Evolutionary conservation across 345 rosid species (phyloP), one percentile per base, ranked within the genome.

Genomic region (Psidium friedrichsthalianum): DNA sequence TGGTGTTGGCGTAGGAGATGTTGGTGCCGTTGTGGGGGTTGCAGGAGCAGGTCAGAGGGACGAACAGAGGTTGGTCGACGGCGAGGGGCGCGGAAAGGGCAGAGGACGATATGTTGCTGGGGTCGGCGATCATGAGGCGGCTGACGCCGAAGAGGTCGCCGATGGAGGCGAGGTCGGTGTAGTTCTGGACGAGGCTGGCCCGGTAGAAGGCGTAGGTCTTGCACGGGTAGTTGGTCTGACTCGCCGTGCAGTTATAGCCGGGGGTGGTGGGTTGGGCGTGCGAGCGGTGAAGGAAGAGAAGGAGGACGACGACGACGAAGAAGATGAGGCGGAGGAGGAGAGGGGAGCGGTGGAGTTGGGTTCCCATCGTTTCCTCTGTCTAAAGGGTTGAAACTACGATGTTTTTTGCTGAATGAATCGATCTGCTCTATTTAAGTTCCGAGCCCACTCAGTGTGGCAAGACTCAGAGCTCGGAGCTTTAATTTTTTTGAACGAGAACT

Each of bases 41-140:
- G 89, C 97, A 94, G 83, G 92, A 90, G 85, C 97, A 94, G 2
- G 93, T 88, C 47, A 94, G 78, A 21, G 97, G 97, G 64, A 94
- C 89, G 82, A 94, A 86, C 51, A 94, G 94, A 32, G 91, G 89
- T 87, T 94, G 94, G 64, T 64, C 44, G 20, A 90, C 86, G 58
- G 86, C 27, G 24, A 94, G 93, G 36, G 94, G 86, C 8, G 94
- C 84, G 15, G 94, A 36, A 51, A 84, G 22, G 80, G 32, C 52
- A 6, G 92, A 90, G 84, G 91, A 86, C 40, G 97, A 90, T 80
- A 94, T 91, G 87, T 94, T 94, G 86, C 94, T 93, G 12, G 95
- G 92, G 13, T 91, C 85, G 25, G 95, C 88, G 56, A 94, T 91
- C 95, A 91, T 91, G 51, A 82, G 90, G 69, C 94, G 91, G 89